Evolutionary conservation across 345 rosid species (phyloP).

Genomic region (Alliaria petiolata): DNA sequence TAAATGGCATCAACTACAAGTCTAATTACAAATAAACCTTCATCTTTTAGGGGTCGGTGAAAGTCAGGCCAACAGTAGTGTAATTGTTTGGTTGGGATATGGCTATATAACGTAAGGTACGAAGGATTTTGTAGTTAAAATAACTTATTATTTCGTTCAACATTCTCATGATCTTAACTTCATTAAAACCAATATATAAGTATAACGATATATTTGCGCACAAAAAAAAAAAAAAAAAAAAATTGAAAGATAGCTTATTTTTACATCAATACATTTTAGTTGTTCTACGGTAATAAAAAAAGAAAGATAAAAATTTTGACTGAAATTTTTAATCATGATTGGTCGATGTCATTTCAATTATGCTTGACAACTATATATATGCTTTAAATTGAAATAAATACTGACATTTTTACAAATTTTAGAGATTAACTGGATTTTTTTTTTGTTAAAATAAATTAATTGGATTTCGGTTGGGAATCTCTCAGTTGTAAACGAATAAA

Average conservation of each 20-base stretch:
- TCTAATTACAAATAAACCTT: neutral
- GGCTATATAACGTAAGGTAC: neutral
- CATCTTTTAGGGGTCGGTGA: neutral
- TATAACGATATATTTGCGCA: neutral
- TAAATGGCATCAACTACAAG: conserved; percentile 12
- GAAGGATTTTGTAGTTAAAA: neutral
- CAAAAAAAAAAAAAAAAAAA: neutral
- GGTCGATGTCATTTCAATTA: no score
- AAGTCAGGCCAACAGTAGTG: neutral
- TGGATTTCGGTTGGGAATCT: no score
- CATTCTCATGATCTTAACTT: neutral
- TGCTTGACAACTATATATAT: no score
- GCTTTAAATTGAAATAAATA: no score
- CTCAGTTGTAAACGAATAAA: no score
- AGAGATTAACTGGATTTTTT: no score
- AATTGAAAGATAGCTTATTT: neutral
- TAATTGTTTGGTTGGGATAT: neutral
- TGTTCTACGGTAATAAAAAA: neutral
- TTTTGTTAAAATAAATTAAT: no score
- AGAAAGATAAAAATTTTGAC: neutral
- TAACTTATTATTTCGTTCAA: neutral
- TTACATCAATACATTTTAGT: neutral
- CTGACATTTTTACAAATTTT: no score
- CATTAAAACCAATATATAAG: neutral
- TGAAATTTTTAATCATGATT: neutral